Conservation (phyloP, 352 stramenopile species). For the Pythium chondricola region DNA sequence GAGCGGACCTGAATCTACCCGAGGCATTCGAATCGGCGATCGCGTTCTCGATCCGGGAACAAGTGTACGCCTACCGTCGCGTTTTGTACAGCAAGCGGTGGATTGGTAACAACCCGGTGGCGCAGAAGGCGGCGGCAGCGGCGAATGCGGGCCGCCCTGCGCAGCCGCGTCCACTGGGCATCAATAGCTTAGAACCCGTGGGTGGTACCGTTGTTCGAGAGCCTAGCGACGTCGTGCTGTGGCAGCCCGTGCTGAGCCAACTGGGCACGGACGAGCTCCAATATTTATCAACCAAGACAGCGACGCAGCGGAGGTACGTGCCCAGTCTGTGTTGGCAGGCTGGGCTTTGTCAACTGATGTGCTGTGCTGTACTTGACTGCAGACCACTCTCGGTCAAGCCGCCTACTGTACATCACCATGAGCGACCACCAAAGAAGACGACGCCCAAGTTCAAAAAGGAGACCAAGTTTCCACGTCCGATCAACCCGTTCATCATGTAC, state of each 20-base stretch:
- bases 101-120: conserved; percentile 44
- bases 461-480: conserved; percentile 45
- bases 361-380: too few relatives aligned
- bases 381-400: conserved; percentile 49
- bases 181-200: conserved; percentile 44
- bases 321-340: too few relatives aligned
- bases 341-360: too few relatives aligned
- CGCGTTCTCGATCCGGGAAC: conserved; percentile 68
- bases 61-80: conserved; percentile 59
- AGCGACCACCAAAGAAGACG: conserved; percentile 22
- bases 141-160: neutral
- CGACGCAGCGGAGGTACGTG: conserved; percentile 9
- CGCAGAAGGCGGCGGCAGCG: conserved; percentile 6
- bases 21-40: conserved; percentile 50
- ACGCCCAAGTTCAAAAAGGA: conserved; percentile 25
- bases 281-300: conserved; percentile 48
- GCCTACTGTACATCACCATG: conserved; percentile 15
- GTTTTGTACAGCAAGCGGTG: conserved; percentile 41
- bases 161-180: conserved; percentile 14
- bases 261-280: conserved; percentile 59
- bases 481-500: conserved; percentile 83
- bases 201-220: conserved; percentile 44
- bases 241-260: conserved; percentile 67
- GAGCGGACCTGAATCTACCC: conserved; percentile 51
- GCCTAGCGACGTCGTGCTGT: conserved; percentile 33